A percentile compares a stretch with the other conserved stretches of the same genome.
Conservation (phyloP, 192 early-diverging fungal species). For the Lunasporangiospora selenospora region DNA sequence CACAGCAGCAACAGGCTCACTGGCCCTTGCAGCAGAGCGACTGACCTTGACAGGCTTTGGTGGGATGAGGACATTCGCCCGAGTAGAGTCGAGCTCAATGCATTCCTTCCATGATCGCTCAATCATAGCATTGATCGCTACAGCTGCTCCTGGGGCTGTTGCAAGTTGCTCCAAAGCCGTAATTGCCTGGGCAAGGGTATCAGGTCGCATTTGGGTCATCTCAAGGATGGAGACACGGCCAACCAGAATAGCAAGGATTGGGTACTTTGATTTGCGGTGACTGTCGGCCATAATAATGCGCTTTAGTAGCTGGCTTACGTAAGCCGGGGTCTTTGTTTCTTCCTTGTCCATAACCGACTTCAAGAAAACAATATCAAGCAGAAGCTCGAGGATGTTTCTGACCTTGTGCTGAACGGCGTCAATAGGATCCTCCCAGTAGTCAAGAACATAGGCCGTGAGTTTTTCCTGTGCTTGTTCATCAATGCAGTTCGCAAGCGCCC, state of each 20-base stretch:
- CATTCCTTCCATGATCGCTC: conserved; percentile 44
- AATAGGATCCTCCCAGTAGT: conserved; percentile 89
- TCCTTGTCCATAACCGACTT: conserved; percentile 22
- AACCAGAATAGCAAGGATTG: conserved; percentile 72
- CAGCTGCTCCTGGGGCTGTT: conserved; percentile 46
- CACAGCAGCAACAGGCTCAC: too few species aligned
- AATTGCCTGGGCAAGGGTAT: conserved; percentile 64
- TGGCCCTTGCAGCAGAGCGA: background rate
- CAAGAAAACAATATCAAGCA: conserved; percentile 67
- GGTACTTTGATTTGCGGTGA: conserved; percentile 84
- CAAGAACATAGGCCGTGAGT: conserved; percentile 76
- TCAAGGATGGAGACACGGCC: conserved; percentile 57
- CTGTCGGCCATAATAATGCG: conserved; percentile 79
- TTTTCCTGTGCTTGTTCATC: conserved; percentile 53
- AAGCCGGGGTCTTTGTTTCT: conserved; percentile 30
- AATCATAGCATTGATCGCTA: conserved; percentile 45
- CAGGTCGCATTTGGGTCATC: conserved; percentile 63
- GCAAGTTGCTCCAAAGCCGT: conserved; percentile 39
- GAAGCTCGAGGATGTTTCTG: conserved; percentile 70
- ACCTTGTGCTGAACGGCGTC: conserved; percentile 81
- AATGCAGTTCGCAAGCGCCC: conserved; percentile 26
- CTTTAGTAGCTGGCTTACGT: conserved; percentile 64
- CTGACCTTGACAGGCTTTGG: background rate
- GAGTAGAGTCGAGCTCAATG: conserved; percentile 14
- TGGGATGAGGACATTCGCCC: conserved; percentile 6